These are phyloP conservation scores for Phycomyces nitens DNA, from an alignment of 192 early-diverging fungal species.

Conservation along the genomic window DNA sequence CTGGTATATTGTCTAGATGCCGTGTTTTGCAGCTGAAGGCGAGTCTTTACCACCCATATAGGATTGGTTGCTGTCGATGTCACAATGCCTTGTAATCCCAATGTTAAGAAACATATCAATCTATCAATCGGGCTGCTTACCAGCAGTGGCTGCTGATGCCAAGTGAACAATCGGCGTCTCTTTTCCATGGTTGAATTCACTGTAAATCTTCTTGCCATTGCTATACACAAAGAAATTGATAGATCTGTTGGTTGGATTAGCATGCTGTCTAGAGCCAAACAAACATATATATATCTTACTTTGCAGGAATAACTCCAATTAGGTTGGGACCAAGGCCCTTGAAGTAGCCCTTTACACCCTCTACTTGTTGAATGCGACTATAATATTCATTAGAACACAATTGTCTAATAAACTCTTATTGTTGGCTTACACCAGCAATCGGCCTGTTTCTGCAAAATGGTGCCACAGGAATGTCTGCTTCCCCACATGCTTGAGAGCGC, in stretches of 20 bases:
- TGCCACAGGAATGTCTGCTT: conserved; percentile 1
- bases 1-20: conserved; percentile 55
- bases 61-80: conserved; percentile 85
- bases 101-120: conserved; percentile 60
- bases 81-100: conserved; percentile 50
- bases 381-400: too few relatives aligned
- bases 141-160: conserved; percentile 47
- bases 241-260: conserved; percentile 45
- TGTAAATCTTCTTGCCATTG: conserved; percentile 78
- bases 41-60: conserved; percentile 95
- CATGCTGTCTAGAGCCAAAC: neutral
- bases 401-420: too few relatives aligned
- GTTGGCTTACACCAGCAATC: conserved; percentile 43
- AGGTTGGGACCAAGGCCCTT: conserved; percentile 92
- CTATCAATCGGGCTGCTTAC: neutral
- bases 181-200: conserved; percentile 67
- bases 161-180: conserved; percentile 83
- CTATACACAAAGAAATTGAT: conserved; percentile 94
- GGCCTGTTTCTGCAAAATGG: conserved; percentile 51
- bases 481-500: too few relatives aligned
- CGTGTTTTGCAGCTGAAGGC: conserved; percentile 82
- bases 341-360: conserved; percentile 84
- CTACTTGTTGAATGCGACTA: conserved; percentile 61
- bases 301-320: conserved; percentile 88
- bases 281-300: conserved; percentile 42